Percentiles rank a stretch among this genome's conserved stretches.
Evolutionary conservation across 441 rosid genomes (phyloP).

Genomic region (Aleurites moluccanus): DNA sequence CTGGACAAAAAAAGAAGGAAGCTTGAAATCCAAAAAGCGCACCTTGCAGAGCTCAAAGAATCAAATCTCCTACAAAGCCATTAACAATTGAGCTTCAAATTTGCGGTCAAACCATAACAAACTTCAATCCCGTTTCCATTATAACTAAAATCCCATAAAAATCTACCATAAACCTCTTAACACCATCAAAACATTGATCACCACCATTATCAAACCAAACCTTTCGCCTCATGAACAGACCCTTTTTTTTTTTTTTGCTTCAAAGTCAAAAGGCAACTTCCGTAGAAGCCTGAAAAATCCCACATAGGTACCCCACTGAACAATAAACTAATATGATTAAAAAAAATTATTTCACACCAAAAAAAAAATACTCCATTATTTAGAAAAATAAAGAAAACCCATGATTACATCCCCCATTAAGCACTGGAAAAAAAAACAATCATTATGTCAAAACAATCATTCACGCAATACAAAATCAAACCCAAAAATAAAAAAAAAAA

Average conservation of each 20-base stretch:
- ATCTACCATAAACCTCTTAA: constrained; percentile 19
- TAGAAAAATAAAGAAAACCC: constrained; percentile 28
- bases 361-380: constrained; percentile 18
- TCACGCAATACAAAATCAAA: constrained; percentile 5
- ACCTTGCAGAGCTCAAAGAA: constrained; percentile 24
- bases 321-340: constrained; percentile 34
- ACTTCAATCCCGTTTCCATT: constrained; percentile 37
- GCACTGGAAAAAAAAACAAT: constrained; percentile 15
- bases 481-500: not conserved
- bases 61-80: constrained; percentile 38
- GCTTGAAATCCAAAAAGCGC: constrained; percentile 22
- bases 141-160: constrained; percentile 26
- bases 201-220: constrained; percentile 21
- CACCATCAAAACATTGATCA: constrained; percentile 22
- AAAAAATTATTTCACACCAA: constrained; percentile 12
- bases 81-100: constrained; percentile 29
- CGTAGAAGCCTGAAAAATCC: constrained; percentile 53
- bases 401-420: constrained; percentile 31
- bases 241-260: constrained; percentile 18
- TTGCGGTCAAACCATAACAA: constrained; percentile 18
- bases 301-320: constrained; percentile 21
- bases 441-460: constrained; percentile 25
- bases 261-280: constrained; percentile 58
- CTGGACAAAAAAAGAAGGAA: constrained; percentile 21
- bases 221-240: constrained; percentile 20